phyloP scores from a whole-genome alignment of 805 yeast genomes.

The Candida maesae region DNA sequence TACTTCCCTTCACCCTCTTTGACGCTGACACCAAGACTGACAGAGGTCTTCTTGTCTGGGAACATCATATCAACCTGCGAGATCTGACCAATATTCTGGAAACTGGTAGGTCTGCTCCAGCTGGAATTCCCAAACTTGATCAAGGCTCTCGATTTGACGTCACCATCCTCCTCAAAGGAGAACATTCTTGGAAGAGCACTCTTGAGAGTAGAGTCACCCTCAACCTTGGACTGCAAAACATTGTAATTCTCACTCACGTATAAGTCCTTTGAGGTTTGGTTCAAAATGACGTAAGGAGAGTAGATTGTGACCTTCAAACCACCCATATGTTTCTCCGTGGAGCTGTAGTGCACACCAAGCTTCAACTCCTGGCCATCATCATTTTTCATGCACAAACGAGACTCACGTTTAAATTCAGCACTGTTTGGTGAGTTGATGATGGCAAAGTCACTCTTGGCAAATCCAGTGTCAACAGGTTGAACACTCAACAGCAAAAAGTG shows the following conservation, averaged over 20 bases:
- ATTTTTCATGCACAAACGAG: constrained; percentile 45
- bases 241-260: constrained; percentile 52
- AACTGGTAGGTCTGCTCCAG: constrained; percentile 70
- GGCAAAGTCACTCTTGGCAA: constrained; percentile 65
- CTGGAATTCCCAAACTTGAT: constrained; percentile 64
- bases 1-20: constrained; percentile 86
- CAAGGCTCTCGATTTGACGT: constrained; percentile 61
- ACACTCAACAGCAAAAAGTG: constrained; percentile 71
- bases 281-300: constrained; percentile 80
- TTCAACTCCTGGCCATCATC: constrained; percentile 66
- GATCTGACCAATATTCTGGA: constrained; percentile 87
- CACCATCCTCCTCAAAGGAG: constrained; percentile 64
- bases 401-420: constrained; percentile 56
- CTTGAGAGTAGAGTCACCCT: constrained; percentile 27
- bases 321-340: constrained; percentile 43
- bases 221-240: constrained; percentile 43
- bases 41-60: constrained; percentile 52
- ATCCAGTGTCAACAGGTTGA: constrained; percentile 58
- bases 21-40: constrained; percentile 70
- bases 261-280: constrained; percentile 70
- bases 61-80: constrained; percentile 52
- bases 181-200: constrained; percentile 68
- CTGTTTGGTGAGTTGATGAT: constrained; percentile 54
- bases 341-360: constrained; percentile 61
- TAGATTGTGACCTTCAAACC: constrained; percentile 68